Percentiles rank a stretch among this genome's conserved stretches.
These are phyloP conservation scores for Psophocarpus tetragonolobus DNA, from an alignment of 306 rosid genomes.

Conservation along the genomic window DNA sequence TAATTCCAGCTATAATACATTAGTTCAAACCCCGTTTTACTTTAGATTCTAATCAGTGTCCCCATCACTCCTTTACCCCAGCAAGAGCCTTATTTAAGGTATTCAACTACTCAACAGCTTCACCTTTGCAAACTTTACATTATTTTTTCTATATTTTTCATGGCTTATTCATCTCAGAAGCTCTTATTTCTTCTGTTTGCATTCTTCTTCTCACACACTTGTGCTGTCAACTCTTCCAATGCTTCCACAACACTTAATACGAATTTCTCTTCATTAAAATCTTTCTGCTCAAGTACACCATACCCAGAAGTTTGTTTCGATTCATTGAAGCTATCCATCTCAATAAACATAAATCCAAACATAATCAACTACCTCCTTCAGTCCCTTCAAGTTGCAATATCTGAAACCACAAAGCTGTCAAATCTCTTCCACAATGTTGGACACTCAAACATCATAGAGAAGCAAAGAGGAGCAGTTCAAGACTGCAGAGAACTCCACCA, in stretches of 20 bases:
- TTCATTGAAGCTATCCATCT: constrained; percentile 70
- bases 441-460: constrained; percentile 55
- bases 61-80: constrained; percentile 29
- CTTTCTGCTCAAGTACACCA: constrained; percentile 66
- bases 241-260: constrained; percentile 35
- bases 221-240: constrained; percentile 28
- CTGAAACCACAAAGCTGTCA: constrained; percentile 69
- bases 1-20: not conserved
- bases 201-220: constrained; percentile 34
- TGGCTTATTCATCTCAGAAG: constrained; percentile 55
- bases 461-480: constrained; percentile 65
- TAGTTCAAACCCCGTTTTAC: constrained; percentile 6
- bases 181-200: constrained; percentile 35
- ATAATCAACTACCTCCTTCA: constrained; percentile 62
- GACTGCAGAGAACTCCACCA: constrained; percentile 76
- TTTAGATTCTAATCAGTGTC: constrained; percentile 9
- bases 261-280: constrained; percentile 49
- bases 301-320: constrained; percentile 66
- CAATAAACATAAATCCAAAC: constrained; percentile 68
- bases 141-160: constrained; percentile 16
- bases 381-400: constrained; percentile 61
- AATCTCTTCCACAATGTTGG: constrained; percentile 43
- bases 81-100: constrained; percentile 11
- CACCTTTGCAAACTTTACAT: not conserved
- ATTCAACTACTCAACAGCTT: not conserved